Conservation (phyloP, 257 asterid genomes). For the Przewalskia tangutica region DNA sequence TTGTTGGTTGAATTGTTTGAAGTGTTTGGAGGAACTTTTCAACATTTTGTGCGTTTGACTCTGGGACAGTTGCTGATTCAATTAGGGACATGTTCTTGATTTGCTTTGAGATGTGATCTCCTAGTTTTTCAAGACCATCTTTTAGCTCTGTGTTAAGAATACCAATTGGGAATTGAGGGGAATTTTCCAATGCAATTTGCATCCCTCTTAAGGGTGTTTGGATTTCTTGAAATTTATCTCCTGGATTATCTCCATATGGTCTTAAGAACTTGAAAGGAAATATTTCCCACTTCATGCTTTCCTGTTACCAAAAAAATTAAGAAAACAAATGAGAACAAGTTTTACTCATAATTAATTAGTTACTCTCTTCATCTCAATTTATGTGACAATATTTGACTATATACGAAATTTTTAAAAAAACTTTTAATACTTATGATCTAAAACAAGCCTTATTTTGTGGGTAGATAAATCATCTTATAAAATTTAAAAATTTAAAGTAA, state of each 20-base stretch:
- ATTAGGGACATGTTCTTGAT: slow-evolving; percentile 25
- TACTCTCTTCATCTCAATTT: too few relatives aligned
- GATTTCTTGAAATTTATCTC: slow-evolving; percentile 31
- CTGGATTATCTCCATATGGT: slow-evolving; percentile 42
- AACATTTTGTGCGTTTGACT: slow-evolving; percentile 19
- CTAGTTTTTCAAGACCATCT: slow-evolving; percentile 20
- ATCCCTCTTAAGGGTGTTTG: slow-evolving; percentile 68
- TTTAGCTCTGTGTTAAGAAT: slow-evolving; percentile 24
- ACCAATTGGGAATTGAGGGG: slow-evolving; percentile 28
- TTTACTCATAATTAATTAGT: background rate
- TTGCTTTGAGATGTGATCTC: slow-evolving; percentile 33
- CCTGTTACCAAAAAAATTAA: slow-evolving; percentile 30
- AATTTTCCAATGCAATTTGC: slow-evolving; percentile 44
- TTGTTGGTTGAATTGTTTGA: slow-evolving; percentile 19
- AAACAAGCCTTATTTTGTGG: too few relatives aligned
- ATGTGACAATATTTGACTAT: background rate
- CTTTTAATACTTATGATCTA: too few relatives aligned
- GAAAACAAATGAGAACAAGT: background rate
- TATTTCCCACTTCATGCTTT: slow-evolving; percentile 72
- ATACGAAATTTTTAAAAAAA: too few relatives aligned
- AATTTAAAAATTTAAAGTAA: too few relatives aligned
- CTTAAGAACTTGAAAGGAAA: slow-evolving; percentile 38
- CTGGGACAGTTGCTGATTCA: slow-evolving; percentile 36
- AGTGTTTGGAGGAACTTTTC: slow-evolving; percentile 38
- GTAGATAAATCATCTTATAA: too few relatives aligned